A percentile compares a stretch with the other conserved stretches of the same genome.
phyloP scores from a whole-genome alignment of 1,284 basidiomycete species.

The Malassezia arunalokei region DNA sequence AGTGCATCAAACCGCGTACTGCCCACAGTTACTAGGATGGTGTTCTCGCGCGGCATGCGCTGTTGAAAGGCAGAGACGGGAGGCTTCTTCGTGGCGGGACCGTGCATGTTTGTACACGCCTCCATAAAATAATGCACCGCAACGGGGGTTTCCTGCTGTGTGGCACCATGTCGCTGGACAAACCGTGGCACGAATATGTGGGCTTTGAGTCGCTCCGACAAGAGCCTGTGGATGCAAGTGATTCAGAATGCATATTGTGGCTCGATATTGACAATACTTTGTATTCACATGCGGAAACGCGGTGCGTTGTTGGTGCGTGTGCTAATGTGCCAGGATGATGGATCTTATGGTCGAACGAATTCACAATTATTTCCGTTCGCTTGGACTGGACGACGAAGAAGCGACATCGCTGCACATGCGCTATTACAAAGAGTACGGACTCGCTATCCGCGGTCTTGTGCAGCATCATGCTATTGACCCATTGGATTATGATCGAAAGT shows the following conservation, averaged over 20 bases:
- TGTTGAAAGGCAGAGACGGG: neutral
- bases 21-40: slow-evolving; percentile 33
- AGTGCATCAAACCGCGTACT: slow-evolving; percentile 34
- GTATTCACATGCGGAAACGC: slow-evolving; percentile 49
- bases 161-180: neutral
- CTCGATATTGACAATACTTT: slow-evolving; percentile 75
- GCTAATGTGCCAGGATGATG: slow-evolving; percentile 51
- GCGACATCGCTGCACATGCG: slow-evolving; percentile 60
- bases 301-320: neutral
- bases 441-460: slow-evolving; percentile 69
- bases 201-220: slow-evolving; percentile 20
- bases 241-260: slow-evolving; percentile 53
- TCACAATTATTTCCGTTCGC: slow-evolving; percentile 63
- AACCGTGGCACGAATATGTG: slow-evolving; percentile 13
- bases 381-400: slow-evolving; percentile 59
- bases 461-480: slow-evolving; percentile 71
- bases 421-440: slow-evolving; percentile 66
- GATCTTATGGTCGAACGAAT: slow-evolving; percentile 67
- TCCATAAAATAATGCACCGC: neutral
- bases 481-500: slow-evolving; percentile 70
- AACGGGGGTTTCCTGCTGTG: neutral
- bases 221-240: slow-evolving; percentile 13
- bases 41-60: neutral
- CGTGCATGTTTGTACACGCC: neutral
- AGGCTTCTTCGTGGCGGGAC: neutral